Evolutionary conservation across 1,139 yeast genomes (phyloP).

Genomic region (Suhomyces terraborum): DNA sequence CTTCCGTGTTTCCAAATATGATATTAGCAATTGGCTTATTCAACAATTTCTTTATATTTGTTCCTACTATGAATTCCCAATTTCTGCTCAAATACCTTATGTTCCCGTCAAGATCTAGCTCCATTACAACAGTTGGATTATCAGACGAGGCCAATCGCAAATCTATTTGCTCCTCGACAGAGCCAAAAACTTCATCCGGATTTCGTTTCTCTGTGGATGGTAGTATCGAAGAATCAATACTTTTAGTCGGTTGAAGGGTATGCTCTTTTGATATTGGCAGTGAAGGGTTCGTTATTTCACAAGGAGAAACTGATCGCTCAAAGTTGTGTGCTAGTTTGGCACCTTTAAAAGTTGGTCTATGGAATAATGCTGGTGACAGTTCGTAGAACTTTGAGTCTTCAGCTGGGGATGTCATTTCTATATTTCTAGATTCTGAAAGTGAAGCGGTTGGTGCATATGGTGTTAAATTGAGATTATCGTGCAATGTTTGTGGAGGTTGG

Average conservation of each 20-base stretch:
- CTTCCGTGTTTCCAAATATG: constrained; percentile 61
- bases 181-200: constrained; percentile 16
- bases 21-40: constrained; percentile 63
- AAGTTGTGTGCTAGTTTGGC: constrained; percentile 8
- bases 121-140: constrained; percentile 83
- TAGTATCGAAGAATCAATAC: constrained; percentile 6
- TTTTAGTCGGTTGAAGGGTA: constrained; percentile 3
- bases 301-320: constrained; percentile 36
- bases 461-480: not conserved
- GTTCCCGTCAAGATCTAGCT: constrained; percentile 75
- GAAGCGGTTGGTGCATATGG: not conserved
- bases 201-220: not conserved
- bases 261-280: constrained; percentile 10
- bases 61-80: constrained; percentile 79
- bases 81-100: constrained; percentile 72
- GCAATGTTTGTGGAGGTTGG: not conserved
- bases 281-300: constrained; percentile 20
- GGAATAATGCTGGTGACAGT: constrained; percentile 17
- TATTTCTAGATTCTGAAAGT: not conserved
- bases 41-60: constrained; percentile 55
- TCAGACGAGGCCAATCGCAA: constrained; percentile 59
- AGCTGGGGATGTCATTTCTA: not conserved
- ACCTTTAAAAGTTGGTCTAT: constrained; percentile 28
- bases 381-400: constrained; percentile 3
- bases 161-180: constrained; percentile 49